phyloP scores from a whole-genome alignment of 2,329 filamentous ascomycete species.

The Pseudopyricularia javanii region DNA sequence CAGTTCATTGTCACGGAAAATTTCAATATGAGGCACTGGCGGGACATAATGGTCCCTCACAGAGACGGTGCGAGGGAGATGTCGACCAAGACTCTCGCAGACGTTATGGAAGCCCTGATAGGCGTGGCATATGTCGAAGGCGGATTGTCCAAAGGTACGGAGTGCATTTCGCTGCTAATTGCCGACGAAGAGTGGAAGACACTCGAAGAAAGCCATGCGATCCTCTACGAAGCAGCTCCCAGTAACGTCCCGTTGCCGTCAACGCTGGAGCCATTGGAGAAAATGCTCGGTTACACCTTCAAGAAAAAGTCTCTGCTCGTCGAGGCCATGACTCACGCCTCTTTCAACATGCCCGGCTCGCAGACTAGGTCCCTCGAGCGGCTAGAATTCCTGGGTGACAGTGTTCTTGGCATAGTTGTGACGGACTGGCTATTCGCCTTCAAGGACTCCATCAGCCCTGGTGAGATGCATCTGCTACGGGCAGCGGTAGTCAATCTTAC shows the following conservation, averaged over 20 bases:
- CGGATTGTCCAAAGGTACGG: conserved; percentile 48
- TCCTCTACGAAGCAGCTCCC: conserved; percentile 29
- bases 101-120: conserved; percentile 77
- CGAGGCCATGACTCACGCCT: conserved; percentile 73
- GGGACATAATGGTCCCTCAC: conserved; percentile 30
- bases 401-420: conserved; percentile 69
- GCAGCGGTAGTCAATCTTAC: conserved; percentile 69
- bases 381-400: conserved; percentile 80
- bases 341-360: conserved; percentile 30
- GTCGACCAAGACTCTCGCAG: conserved; percentile 72
- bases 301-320: conserved; percentile 53
- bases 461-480: conserved; percentile 64
- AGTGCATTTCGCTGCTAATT: conserved; percentile 56
- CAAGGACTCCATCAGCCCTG: conserved; percentile 23
- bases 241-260: conserved; percentile 21
- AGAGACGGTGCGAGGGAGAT: conserved; percentile 23
- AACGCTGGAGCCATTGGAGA: conserved; percentile 41
- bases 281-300: conserved; percentile 62
- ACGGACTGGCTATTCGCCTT: conserved; percentile 45
- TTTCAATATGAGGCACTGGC: conserved; percentile 65
- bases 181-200: conserved; percentile 42
- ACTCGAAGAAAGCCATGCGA: conserved; percentile 24
- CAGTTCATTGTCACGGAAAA: conserved; percentile 56
- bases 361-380: conserved; percentile 46
- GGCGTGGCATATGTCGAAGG: conserved; percentile 63